Base-by-base conservation (phyloP, 352 stramenopile species). In the Pythium graminicola region DNA sequence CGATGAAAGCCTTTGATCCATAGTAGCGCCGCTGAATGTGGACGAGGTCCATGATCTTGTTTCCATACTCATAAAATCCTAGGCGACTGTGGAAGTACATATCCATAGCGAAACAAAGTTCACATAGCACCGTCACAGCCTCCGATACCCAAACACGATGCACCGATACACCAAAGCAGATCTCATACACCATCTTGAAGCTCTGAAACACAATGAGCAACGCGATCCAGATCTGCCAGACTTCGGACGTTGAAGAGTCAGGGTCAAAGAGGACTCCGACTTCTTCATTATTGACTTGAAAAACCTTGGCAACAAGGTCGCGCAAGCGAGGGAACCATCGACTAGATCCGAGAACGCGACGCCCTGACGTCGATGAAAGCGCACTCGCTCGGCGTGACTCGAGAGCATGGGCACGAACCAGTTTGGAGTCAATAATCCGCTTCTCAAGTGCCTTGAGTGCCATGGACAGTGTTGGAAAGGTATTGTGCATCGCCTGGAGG, bases 41-140 rank as follows among this genome's bases (percentile, higher is more conserved):
- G 8, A 51, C 46, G 2, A 63, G 46, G 32, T 72, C 57, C 72
- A 85, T 85, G 4, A 89, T 62, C 55, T 87, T 87, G 63, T 85
- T 86, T 4, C 79, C 79, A 50, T 81, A 86, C 41, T 81, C 68
- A 31, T 78, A 76, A 50, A 73, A 89, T 0, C 76, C 76, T 2
- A 86, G 44, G 3, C 64, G 72, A 3, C 63, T 79, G 0, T 76
- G 54, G 1, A 87, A 39, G 24, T 69, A 79, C 11, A 90, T 73
- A 29, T 87, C 76, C 1, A 81, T 8, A 3, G 78, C 24, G 46
- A 88, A 90, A 14, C 50, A 22, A 0, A 73, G 4, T 39, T 88
- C 76, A n/a, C 85, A 42, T 11, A 81, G 19, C 7, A 70, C 57
- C 1, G 70, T 57, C 3, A 81, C 31, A 5, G 42, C 73, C 49